A percentile compares a stretch with the other conserved stretches of the same genome.
phyloP scores from a whole-genome alignment of 768 basidiomycete genomes.

The Scleroderma citrinum region DNA sequence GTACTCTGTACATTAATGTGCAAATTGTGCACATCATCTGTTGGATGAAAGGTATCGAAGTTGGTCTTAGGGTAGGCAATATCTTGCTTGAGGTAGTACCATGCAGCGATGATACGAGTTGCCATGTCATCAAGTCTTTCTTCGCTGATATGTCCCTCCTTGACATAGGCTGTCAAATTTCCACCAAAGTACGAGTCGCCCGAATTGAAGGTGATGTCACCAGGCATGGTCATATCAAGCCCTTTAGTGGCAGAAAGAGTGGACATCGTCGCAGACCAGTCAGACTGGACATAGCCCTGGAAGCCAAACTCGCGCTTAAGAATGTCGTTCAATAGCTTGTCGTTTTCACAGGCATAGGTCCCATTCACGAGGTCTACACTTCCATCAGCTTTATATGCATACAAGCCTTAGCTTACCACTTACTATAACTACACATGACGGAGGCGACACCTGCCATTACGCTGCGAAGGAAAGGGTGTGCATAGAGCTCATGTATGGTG shows the following conservation, averaged over 20 bases:
- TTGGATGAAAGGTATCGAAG: slow-evolving; percentile 61
- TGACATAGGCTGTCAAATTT: slow-evolving; percentile 62
- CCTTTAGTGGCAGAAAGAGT: slow-evolving; percentile 57
- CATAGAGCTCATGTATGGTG: slow-evolving; percentile 51
- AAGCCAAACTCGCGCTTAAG: slow-evolving; percentile 73
- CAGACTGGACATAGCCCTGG: slow-evolving; percentile 74
- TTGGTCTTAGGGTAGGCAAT: slow-evolving; percentile 56
- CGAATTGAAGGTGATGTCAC: slow-evolving; percentile 47
- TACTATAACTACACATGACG: slow-evolving; percentile 63
- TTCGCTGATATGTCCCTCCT: slow-evolving; percentile 65
- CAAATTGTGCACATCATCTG: slow-evolving; percentile 48
- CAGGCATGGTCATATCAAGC: slow-evolving; percentile 74
- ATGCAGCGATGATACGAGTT: slow-evolving; percentile 66
- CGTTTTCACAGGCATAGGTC: slow-evolving; percentile 72
- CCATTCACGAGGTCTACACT: slow-evolving; percentile 55
- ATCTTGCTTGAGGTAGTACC: slow-evolving; percentile 59
- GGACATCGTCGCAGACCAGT: slow-evolving; percentile 63
- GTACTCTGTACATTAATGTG: slow-evolving; percentile 56
- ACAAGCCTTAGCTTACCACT: slow-evolving; percentile 8
- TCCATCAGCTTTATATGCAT: not conserved
- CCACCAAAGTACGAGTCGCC: slow-evolving; percentile 55
- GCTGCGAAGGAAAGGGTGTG: slow-evolving; percentile 49
- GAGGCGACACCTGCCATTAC: slow-evolving; percentile 61
- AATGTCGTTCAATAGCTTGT: slow-evolving; percentile 65
- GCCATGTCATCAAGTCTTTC: slow-evolving; percentile 77